Evolutionary conservation across 257 asterid species (phyloP).

Genomic region (Fraxinus americana): DNA sequence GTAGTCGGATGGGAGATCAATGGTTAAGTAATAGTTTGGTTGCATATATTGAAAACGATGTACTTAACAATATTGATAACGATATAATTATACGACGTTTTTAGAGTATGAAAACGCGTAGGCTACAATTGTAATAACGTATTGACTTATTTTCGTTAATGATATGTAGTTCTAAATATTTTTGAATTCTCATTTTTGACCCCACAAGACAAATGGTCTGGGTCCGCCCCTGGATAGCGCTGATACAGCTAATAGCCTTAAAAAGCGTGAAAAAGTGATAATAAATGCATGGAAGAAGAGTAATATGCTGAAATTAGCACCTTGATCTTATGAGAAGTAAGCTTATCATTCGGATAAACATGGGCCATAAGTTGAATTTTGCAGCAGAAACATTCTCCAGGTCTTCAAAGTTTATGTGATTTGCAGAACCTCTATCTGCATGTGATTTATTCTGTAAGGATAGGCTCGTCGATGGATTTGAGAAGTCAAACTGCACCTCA

Average conservation of each 20-base stretch:
- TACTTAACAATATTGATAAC: too few species aligned
- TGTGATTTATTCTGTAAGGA: slow-evolving; percentile 29
- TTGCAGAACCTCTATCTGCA: slow-evolving; percentile 33
- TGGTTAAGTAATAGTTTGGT: too few species aligned
- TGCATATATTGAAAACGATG: too few species aligned
- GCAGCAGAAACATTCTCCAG: slow-evolving; percentile 29
- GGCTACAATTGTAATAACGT: too few species aligned
- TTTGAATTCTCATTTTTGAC: too few species aligned
- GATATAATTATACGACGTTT: too few species aligned
- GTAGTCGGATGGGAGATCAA: too few species aligned
- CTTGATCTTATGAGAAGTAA: slow-evolving; percentile 67
- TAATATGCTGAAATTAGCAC: slow-evolving; percentile 37
- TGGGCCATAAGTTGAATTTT: slow-evolving; percentile 59
- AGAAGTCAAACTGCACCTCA: slow-evolving; percentile 55
- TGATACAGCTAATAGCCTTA: neutral
- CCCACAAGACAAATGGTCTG: too few species aligned
- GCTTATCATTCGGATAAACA: slow-evolving; percentile 73
- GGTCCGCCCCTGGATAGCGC: too few species aligned
- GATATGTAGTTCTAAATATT: too few species aligned
- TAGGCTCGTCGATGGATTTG: slow-evolving; percentile 53
- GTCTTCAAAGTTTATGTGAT: slow-evolving; percentile 32
- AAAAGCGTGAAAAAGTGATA: neutral
- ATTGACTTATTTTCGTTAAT: too few species aligned
- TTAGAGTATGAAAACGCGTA: too few species aligned
- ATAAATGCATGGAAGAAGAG: neutral